Percentiles rank a stretch among this genome's conserved stretches.
phyloP scores from a whole-genome alignment of 306 rosid species.

The Canavalia ensiformis region DNA sequence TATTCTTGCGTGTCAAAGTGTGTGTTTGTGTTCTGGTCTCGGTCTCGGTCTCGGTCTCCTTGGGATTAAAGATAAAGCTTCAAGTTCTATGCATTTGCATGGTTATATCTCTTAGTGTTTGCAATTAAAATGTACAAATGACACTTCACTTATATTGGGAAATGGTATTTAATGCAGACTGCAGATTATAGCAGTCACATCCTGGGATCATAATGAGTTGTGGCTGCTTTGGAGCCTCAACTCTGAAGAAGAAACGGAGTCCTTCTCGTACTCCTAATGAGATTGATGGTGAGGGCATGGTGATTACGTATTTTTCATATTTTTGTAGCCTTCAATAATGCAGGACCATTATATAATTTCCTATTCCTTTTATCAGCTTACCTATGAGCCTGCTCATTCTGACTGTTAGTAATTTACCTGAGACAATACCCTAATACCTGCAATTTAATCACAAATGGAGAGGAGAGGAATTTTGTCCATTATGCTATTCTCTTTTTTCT shows the following conservation, averaged over 20 bases:
- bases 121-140: slow-evolving; percentile 24
- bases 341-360: background rate
- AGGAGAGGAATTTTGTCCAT: slow-evolving; percentile 22
- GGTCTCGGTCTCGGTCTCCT: too few species aligned
- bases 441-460: slow-evolving; percentile 17
- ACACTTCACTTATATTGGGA: slow-evolving; percentile 41
- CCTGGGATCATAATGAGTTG: slow-evolving; percentile 71
- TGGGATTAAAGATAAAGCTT: too few species aligned
- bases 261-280: slow-evolving; percentile 54
- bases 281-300: slow-evolving; percentile 67
- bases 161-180: slow-evolving; percentile 48
- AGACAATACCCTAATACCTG: background rate
- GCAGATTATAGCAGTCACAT: slow-evolving; percentile 38
- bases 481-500: background rate
- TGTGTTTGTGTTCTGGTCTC: slow-evolving; percentile 6
- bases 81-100: background rate
- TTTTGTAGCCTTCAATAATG: slow-evolving; percentile 34
- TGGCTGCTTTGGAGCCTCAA: slow-evolving; percentile 82
- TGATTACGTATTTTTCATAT: background rate
- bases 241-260: slow-evolving; percentile 50
- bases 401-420: slow-evolving; percentile 8
- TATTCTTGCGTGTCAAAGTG: slow-evolving; percentile 4
- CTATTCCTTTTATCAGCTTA: background rate
- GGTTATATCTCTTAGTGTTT: slow-evolving; percentile 20
- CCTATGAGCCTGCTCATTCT: slow-evolving; percentile 4